Percentiles rank a stretch among this genome's conserved stretches.
Conservation (phyloP, 1,284 basidiomycete species). For the Ganoderma leucocontextum region DNA sequence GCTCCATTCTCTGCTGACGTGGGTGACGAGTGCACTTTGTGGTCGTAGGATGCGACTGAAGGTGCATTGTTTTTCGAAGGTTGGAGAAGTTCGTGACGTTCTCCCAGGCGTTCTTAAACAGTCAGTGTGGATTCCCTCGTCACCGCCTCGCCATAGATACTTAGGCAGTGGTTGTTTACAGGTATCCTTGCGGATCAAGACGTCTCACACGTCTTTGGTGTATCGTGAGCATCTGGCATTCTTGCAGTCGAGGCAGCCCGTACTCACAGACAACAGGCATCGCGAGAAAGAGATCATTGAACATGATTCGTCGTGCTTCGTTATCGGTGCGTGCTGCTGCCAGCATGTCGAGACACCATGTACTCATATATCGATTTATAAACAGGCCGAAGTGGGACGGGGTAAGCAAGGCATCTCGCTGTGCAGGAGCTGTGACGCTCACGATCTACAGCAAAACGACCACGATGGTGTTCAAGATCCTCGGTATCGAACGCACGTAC, state of each 20-base stretch:
- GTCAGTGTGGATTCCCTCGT: conserved; percentile 37
- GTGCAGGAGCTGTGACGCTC: background rate
- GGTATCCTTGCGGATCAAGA: conserved; percentile 54
- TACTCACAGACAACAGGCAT: conserved; percentile 45
- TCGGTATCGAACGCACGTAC: conserved; percentile 65
- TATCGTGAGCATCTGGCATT: conserved; percentile 52
- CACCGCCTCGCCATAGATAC: conserved; percentile 53
- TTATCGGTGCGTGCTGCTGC: conserved; percentile 53
- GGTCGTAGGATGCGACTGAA: background rate
- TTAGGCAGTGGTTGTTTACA: conserved; percentile 44
- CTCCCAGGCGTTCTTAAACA: conserved; percentile 49
- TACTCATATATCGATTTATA: background rate
- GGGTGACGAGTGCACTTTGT: conserved; percentile 32
- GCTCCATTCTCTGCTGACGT: conserved; percentile 65
- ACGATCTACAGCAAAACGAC: conserved; percentile 70
- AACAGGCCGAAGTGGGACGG: conserved; percentile 66
- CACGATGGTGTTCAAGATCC: conserved; percentile 78
- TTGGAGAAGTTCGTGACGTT: conserved; percentile 72
- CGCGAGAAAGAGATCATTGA: conserved; percentile 70
- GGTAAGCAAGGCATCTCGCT: conserved; percentile 47
- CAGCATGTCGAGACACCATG: background rate
- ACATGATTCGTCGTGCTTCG: conserved; percentile 67
- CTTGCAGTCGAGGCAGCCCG: background rate
- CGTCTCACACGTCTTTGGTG: conserved; percentile 59
- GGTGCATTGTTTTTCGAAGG: conserved; percentile 41